These are phyloP conservation scores for Castanea mollissima DNA, from an alignment of 306 rosid species.

Conservation along the genomic window DNA sequence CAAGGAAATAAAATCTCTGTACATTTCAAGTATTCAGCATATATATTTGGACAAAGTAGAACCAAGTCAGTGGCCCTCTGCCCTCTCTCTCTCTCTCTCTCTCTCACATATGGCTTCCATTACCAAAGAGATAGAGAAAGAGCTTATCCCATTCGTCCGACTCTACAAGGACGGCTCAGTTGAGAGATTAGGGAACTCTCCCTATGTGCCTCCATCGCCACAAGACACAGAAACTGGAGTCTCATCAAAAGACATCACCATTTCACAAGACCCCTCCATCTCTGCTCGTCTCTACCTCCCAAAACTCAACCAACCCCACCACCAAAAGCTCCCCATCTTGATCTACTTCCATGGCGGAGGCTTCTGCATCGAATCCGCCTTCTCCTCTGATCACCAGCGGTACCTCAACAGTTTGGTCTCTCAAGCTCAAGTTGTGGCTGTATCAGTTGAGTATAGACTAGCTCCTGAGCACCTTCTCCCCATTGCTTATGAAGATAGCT, in stretches of 20 bases:
- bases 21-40: too few relatives aligned
- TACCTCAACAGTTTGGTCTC: conserved; percentile 5
- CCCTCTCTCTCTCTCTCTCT: too few relatives aligned
- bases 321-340: conserved; percentile 31
- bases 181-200: conserved; percentile 35
- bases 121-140: conserved; percentile 38
- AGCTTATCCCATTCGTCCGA: conserved; percentile 36
- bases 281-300: conserved; percentile 36
- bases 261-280: conserved; percentile 16
- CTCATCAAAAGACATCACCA: conserved; percentile 35
- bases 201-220: conserved; percentile 32
- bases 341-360: conserved; percentile 42
- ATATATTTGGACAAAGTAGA: too few relatives aligned
- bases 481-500: conserved; percentile 36
- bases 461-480: conserved; percentile 39
- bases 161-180: conserved; percentile 54
- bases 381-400: conserved; percentile 25
- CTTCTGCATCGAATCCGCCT: conserved; percentile 40
- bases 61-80: too few relatives aligned
- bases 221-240: conserved; percentile 31
- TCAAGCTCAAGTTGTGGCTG: conserved; percentile 4
- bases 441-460: conserved; percentile 30
- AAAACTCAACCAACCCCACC: background rate
- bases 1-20: too few relatives aligned
- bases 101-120: conserved; percentile 35